phyloP scores from a whole-genome alignment of 139 green algal genomes.

The Chlorella sp. region DNA sequence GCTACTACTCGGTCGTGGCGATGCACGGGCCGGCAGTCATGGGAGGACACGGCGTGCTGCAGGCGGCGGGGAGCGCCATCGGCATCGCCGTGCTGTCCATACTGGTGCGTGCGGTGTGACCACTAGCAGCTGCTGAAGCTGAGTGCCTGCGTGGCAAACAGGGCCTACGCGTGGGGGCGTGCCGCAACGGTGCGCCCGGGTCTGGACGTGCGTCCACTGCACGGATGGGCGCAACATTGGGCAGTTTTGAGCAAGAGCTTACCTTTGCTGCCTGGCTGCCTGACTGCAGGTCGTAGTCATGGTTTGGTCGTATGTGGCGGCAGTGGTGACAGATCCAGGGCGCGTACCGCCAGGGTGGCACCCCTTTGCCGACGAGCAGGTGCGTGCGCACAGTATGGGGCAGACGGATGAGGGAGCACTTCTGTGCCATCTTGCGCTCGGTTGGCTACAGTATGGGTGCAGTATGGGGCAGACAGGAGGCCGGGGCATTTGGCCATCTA shows the following conservation, averaged over 20 bases:
- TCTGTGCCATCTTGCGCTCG: background rate
- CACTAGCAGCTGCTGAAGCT: background rate
- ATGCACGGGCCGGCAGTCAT: background rate
- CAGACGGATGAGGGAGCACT: background rate
- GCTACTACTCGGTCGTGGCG: background rate
- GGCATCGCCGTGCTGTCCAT: background rate
- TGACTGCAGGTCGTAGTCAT: constrained; percentile 59
- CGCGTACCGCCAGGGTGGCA: constrained; percentile 81
- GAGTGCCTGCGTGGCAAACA: background rate
- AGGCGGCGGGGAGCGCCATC: background rate
- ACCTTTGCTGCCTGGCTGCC: background rate
- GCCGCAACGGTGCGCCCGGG: background rate
- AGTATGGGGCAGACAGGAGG: background rate
- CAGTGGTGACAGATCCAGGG: constrained; percentile 75
- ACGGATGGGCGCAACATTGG: background rate
- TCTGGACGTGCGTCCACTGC: background rate
- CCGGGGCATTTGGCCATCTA: background rate
- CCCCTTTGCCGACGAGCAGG: constrained; percentile 74
- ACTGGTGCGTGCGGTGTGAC: background rate
- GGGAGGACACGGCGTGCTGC: background rate
- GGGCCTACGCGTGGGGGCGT: background rate
- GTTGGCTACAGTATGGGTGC: background rate
- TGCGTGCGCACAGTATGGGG: constrained; percentile 2
- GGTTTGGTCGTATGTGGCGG: constrained; percentile 90
- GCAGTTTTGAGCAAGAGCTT: background rate